Evolutionary conservation across 2,329 filamentous ascomycete genomes (phyloP), one percentile per base, ranked within the genome.

Genomic region (Coniochaeta sp.): DNA sequence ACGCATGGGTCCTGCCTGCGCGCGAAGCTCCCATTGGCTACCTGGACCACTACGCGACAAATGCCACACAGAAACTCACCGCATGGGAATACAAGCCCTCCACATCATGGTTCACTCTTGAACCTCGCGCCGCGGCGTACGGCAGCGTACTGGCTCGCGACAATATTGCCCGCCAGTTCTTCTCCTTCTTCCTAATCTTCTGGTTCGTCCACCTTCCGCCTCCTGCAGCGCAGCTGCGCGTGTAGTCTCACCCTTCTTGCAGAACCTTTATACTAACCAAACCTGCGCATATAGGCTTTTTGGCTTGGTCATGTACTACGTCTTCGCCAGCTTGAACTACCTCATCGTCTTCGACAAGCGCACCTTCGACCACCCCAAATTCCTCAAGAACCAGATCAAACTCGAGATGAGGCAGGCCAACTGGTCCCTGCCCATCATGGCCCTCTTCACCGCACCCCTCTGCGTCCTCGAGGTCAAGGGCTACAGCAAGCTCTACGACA

Each of bases 281-380:
- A n/a, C n/a, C n/a, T n/a, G n/a, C n/a, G n/a, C n/a, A n/a, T n/a
- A n/a, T 62, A 96, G 91, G 86, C 67, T 96, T 60, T 95, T 95
- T 62, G 92, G 91, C 51, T 70, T 91, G 30, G 58, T 91, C 46
- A 76, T 94, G 52, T 97, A 96, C 78, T 96, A 92, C 68, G 62
- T 89, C 57, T 90, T 89, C 65, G 88, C 91, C 4, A 78, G 85
- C 6, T 76, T 95, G 16, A 96, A 91, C 14, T 97, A 95, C 71
- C 62, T 86, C 63, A 86, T 96, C 72, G 78, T 96, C 65, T 96
- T 96, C 73, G 91, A 96, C 71, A 94, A 96, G 71, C 80, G 83
- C 38, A 94, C 89, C 42, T 83, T 92, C 71, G 76, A 89, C 49
- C 92, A 97, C 68, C 92, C 92, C 47, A 94, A 94, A 65, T 97